These are phyloP conservation scores for Phanerochaete sordida DNA, from an alignment of 768 basidiomycete species.

Conservation along the genomic window DNA sequence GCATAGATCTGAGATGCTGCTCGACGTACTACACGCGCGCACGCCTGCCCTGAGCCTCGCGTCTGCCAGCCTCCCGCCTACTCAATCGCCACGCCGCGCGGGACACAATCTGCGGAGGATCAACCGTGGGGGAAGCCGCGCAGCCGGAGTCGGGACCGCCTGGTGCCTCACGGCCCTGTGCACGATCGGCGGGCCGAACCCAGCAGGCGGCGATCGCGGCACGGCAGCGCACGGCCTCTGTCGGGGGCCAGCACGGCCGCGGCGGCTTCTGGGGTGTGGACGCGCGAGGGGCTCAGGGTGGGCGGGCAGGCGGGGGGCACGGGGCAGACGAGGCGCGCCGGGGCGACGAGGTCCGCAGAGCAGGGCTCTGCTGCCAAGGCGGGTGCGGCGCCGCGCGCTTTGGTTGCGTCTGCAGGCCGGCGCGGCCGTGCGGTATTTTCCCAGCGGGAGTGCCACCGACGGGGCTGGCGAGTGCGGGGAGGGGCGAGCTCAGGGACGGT, in stretches of 20 bases:
- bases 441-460: not conserved
- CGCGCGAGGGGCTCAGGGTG: not conserved
- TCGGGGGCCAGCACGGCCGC: not conserved
- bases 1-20: not conserved
- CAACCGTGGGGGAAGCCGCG: not conserved
- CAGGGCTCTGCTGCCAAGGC: not conserved
- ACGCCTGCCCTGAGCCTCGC: not conserved
- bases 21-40: not conserved
- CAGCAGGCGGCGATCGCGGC: not conserved
- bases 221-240: not conserved
- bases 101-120: not conserved
- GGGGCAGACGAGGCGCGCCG: not conserved
- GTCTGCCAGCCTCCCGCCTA: not conserved
- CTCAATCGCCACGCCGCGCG: not conserved
- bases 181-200: not conserved
- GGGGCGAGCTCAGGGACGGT: not conserved
- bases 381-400: not conserved
- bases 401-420: not conserved
- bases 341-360: not conserved
- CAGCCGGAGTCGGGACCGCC: not conserved
- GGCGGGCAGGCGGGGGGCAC: not conserved
- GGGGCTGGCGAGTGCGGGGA: not conserved
- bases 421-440: not conserved
- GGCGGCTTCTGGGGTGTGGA: not conserved
- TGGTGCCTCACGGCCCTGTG: not conserved